Conservation (phyloP, 192 early-diverging fungal genomes). For the Backusella australiensis region DNA sequence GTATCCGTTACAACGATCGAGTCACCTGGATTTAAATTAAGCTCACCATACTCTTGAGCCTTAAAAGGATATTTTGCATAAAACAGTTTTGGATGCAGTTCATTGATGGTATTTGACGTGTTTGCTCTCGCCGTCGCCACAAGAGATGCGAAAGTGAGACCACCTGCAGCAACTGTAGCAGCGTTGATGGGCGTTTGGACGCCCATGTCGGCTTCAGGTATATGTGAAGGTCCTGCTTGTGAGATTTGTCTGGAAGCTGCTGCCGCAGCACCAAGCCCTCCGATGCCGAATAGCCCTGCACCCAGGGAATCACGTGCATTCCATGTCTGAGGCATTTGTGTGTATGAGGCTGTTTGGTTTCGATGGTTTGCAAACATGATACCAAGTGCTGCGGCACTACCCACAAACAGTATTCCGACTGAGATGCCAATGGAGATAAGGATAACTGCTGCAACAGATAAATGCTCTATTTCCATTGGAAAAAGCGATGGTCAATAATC, state of each 20-base stretch:
- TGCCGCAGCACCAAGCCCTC: not conserved
- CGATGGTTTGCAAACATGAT: conserved; percentile 51
- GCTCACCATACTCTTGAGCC: conserved; percentile 70
- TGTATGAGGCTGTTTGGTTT: not conserved
- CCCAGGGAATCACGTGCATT: not conserved
- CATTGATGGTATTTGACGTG: not conserved
- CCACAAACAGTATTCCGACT: conserved; percentile 30
- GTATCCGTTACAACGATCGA: conserved; percentile 70
- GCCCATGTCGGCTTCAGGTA: not conserved
- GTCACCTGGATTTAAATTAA: conserved; percentile 64
- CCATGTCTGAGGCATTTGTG: conserved; percentile 7
- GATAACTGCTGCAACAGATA: conserved; percentile 60
- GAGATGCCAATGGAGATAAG: conserved; percentile 67
- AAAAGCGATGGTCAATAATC: not conserved
- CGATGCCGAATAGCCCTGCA: not conserved
- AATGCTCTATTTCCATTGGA: conserved; percentile 17
- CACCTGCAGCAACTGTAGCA: not conserved
- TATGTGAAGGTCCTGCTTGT: not conserved
- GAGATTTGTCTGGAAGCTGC: not conserved
- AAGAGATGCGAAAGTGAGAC: not conserved
- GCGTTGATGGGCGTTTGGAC: not conserved
- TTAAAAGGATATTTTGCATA: conserved; percentile 71
- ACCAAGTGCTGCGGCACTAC: not conserved
- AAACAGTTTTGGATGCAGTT: conserved; percentile 40
- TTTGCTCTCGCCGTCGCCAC: not conserved